These are phyloP conservation scores for Tricholoma flavovirens DNA, from an alignment of 768 basidiomycete species.

Conservation along the genomic window DNA sequence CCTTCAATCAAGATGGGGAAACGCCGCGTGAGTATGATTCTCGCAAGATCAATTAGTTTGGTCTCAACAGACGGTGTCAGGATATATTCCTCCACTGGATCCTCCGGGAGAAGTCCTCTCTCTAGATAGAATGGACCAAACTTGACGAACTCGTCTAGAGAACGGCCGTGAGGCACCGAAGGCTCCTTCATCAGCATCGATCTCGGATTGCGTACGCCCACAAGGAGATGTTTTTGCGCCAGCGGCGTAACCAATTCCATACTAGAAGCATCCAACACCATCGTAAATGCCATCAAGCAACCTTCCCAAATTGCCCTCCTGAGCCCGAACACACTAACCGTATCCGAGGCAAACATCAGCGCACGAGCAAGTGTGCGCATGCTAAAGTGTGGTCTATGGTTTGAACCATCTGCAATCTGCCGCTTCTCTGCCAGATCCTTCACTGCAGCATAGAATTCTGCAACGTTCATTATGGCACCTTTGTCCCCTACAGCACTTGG, in stretches of 20 bases:
- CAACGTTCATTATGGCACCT: slow-evolving; percentile 82
- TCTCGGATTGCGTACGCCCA: slow-evolving; percentile 71
- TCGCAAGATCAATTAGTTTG: slow-evolving; percentile 91
- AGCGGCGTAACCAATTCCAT: slow-evolving; percentile 58
- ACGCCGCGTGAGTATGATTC: slow-evolving; percentile 80
- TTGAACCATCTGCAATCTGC: slow-evolving; percentile 88
- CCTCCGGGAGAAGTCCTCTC: slow-evolving; percentile 61
- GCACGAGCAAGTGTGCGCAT: slow-evolving; percentile 94
- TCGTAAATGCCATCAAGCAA: slow-evolving; percentile 96
- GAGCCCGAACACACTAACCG: slow-evolving; percentile 68
- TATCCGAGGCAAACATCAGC: slow-evolving; percentile 83
- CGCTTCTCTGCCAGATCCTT: slow-evolving; percentile 70
- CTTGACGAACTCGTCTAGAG: slow-evolving; percentile 60
- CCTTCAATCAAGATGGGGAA: slow-evolving; percentile 98
- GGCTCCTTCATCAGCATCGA: slow-evolving; percentile 75
- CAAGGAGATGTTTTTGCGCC: slow-evolving; percentile 73
- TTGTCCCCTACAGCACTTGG: slow-evolving; percentile 79
- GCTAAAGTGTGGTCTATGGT: slow-evolving; percentile 90
- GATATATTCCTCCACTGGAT: slow-evolving; percentile 77
- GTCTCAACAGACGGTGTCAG: slow-evolving; percentile 92
- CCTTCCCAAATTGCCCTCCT: slow-evolving; percentile 93
- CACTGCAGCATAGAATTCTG: slow-evolving; percentile 82
- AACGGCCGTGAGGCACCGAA: slow-evolving; percentile 37
- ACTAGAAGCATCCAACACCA: slow-evolving; percentile 79
- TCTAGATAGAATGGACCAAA: slow-evolving; percentile 91